Evolutionary conservation across 2,329 filamentous ascomycete species (phyloP), one percentile per base, ranked within the genome.

Genomic region (Fonsecaea nubica): DNA sequence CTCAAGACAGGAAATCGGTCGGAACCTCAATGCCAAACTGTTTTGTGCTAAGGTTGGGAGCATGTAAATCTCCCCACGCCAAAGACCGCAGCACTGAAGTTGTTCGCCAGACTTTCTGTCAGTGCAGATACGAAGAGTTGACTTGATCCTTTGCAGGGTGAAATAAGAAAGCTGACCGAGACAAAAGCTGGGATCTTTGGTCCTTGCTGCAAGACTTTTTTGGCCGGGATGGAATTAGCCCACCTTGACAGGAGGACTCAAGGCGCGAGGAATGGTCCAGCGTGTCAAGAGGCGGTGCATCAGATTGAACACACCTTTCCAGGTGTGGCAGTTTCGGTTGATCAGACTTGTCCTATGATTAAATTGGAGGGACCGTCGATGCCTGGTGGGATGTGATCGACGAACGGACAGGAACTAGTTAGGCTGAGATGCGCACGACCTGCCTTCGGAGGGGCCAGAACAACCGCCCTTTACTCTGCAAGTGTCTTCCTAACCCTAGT

Each of bases 401-500:
- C 45, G 45, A 50, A 50, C 18, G 21, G 45, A 50, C 45, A 50
- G 45, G 45, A 50, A 50, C 45, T 50, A 50, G 45, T 50, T 50
- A 50, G 45, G 45, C 18, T 50, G 45, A 48, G 45, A 50, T 25
- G 45, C 25, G 45, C 45, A 25, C 9, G 45, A 50, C 1, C 7
- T 25, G 18, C 18, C 45, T 12, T 48, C 21, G 45, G 18, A 25
- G 18, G 45, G 45, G 45, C 45, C 45, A 50, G 45, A 50, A 50
- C 45, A 50, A 25, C 45, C 45, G 4, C 13, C 45, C 45, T 25
- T 4, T 6, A 50, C 15, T 10, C 18, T 50, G 9, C 45, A 50
- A 50, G 25, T 25, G 25, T 25, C 25, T 25, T 25, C 25, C 25
- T 25, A 25, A 25, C 25, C 7, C 45, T 10, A 9, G 18, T 21